Conservation (phyloP, 129 eudicot species). For the Lactuca saligna region DNA sequence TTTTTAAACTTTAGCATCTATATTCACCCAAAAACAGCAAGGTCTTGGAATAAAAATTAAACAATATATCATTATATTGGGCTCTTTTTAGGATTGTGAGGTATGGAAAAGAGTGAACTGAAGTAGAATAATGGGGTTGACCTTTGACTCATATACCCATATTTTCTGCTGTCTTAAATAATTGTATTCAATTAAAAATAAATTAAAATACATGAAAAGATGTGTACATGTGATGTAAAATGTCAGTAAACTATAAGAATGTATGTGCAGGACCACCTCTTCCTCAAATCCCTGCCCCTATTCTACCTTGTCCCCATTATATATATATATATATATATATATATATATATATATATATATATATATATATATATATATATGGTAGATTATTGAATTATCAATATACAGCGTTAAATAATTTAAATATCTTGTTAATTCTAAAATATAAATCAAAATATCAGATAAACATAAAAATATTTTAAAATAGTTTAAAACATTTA, state of each 20-base stretch:
- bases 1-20: too few relatives aligned
- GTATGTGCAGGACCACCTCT: conserved; percentile 35
- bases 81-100: neutral
- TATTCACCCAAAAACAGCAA: too few relatives aligned
- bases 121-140: conserved; percentile 32
- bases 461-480: too few relatives aligned
- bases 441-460: too few relatives aligned
- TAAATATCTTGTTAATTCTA: too few relatives aligned
- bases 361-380: too few relatives aligned
- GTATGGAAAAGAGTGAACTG: conserved; percentile 30
- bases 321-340: neutral
- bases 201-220: conserved; percentile 21
- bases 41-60: too few relatives aligned
- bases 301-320: conserved; percentile 31
- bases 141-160: conserved; percentile 33
- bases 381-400: too few relatives aligned
- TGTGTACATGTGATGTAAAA: conserved; percentile 34
- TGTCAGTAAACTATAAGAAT: conserved; percentile 23
- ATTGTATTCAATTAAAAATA: conserved; percentile 4
- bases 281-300: conserved; percentile 31
- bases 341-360: too few relatives aligned
- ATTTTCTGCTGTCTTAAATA: conserved; percentile 25
- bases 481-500: too few relatives aligned
- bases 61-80: neutral
- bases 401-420: too few relatives aligned